Conservation (phyloP, 2,329 filamentous ascomycete genomes). For the Colletotrichum cuscutae region DNA sequence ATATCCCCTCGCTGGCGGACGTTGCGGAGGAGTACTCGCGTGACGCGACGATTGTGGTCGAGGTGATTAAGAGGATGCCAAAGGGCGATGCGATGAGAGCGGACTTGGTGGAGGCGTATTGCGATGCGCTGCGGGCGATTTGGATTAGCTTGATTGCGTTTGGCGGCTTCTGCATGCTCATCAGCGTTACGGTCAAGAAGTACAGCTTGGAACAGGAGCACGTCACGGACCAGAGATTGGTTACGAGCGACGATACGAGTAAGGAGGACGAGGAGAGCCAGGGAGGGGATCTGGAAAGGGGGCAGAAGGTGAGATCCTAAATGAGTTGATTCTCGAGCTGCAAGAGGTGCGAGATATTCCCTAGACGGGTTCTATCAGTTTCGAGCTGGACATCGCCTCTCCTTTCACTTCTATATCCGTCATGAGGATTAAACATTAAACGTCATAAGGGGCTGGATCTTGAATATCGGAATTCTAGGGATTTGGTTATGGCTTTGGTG, state of each 20-base stretch:
- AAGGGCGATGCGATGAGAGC: conserved; percentile 34
- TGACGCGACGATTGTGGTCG: conserved; percentile 68
- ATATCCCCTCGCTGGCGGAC: conserved; percentile 56
- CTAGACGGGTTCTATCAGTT: not conserved
- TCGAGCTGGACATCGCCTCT: not conserved
- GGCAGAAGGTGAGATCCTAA: not conserved
- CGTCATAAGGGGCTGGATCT: not conserved
- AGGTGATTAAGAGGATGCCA: conserved; percentile 64
- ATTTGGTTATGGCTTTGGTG: not conserved
- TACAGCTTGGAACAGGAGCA: conserved; percentile 46
- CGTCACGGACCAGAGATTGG: conserved; percentile 41
- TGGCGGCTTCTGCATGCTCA: conserved; percentile 43
- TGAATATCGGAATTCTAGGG: not conserved
- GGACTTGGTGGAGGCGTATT: conserved; percentile 45
- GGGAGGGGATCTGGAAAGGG: conserved; percentile 6
- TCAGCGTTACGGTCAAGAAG: conserved; percentile 43
- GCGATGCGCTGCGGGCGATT: conserved; percentile 44
- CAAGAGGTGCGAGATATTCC: not conserved
- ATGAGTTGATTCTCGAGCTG: not conserved
- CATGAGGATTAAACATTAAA: not conserved
- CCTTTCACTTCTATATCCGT: not conserved
- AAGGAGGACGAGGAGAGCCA: not conserved
- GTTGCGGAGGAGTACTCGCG: conserved; percentile 58
- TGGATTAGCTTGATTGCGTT: conserved; percentile 46
- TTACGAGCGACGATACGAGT: conserved; percentile 29